phyloP scores from a whole-genome alignment of 805 yeast species.

The Yarrowia keelungensis region DNA sequence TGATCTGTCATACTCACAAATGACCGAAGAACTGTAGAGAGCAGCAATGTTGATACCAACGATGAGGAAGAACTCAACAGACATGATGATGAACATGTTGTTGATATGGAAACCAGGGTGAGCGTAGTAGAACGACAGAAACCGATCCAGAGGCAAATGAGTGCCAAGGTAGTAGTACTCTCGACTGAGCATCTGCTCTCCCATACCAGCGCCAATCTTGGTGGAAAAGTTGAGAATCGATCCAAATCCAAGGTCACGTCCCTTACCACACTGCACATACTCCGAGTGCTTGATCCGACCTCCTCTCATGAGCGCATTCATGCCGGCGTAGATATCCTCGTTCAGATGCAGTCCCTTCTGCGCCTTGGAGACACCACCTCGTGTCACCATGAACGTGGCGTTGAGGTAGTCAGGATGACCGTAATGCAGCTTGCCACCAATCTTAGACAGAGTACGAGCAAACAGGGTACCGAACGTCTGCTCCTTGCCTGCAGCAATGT shows the following conservation, averaged over 20 bases:
- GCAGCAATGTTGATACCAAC: slow-evolving; percentile 68
- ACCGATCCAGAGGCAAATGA: slow-evolving; percentile 77
- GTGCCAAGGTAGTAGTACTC: slow-evolving; percentile 82
- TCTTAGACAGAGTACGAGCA: slow-evolving; percentile 80
- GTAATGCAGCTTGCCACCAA: slow-evolving; percentile 84
- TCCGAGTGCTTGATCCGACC: slow-evolving; percentile 87
- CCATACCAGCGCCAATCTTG: slow-evolving; percentile 90
- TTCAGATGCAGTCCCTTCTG: slow-evolving; percentile 82
- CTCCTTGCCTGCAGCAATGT: slow-evolving; percentile 87
- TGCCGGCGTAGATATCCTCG: slow-evolving; percentile 88
- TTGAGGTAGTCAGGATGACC: slow-evolving; percentile 88
- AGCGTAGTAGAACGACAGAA: slow-evolving; percentile 80
- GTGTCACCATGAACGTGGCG: slow-evolving; percentile 75
- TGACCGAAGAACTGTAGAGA: slow-evolving; percentile 63
- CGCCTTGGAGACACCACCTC: slow-evolving; percentile 88
- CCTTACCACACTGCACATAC: slow-evolving; percentile 85
- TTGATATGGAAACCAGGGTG: slow-evolving; percentile 88
- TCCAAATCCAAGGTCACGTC: slow-evolving; percentile 84
- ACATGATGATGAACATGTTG: slow-evolving; percentile 73
- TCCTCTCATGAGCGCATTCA: slow-evolving; percentile 77
- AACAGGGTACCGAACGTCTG: slow-evolving; percentile 86
- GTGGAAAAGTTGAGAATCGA: slow-evolving; percentile 83
- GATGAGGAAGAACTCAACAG: slow-evolving; percentile 67
- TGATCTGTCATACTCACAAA: slow-evolving; percentile 66
- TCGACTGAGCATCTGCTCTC: slow-evolving; percentile 83